Evolutionary conservation across 176 grass and related monocot genomes (phyloP).

Genomic region (Thinopyrum elongatum): DNA sequence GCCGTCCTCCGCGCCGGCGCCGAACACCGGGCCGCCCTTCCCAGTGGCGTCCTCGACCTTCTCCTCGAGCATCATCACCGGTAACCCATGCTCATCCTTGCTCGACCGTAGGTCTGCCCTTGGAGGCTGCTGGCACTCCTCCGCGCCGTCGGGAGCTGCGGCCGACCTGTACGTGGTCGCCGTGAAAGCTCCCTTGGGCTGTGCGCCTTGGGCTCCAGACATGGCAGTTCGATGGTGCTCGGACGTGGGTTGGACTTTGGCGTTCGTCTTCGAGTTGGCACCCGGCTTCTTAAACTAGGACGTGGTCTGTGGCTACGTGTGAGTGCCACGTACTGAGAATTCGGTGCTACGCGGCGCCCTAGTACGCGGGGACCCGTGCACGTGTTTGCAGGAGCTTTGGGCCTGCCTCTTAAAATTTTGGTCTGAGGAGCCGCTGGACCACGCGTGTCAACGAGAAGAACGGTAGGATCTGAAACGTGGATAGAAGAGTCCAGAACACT

Average conservation of each 20-base stretch:
- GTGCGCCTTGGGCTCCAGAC: conserved; percentile 78
- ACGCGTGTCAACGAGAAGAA: neutral
- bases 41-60: conserved; percentile 51
- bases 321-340: neutral
- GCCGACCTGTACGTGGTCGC: conserved; percentile 60
- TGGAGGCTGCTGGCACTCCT: conserved; percentile 26
- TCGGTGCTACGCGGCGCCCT: no score
- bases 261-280: neutral
- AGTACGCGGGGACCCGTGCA: no score
- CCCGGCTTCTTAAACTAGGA: neutral
- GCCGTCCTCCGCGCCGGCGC: conserved; percentile 45
- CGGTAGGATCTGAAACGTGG: conserved; percentile 2
- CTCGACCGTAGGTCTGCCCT: conserved; percentile 33
- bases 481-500: neutral
- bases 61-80: conserved; percentile 53
- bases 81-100: conserved; percentile 44
- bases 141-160: neutral
- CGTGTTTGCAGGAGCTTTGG: no score
- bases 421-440: neutral
- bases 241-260: neutral
- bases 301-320: neutral
- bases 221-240: conserved; percentile 14
- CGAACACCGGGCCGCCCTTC: conserved; percentile 68
- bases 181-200: conserved; percentile 64
- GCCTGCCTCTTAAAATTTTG: no score